Evolutionary conservation across 2,329 filamentous ascomycete genomes (phyloP), one percentile per base, ranked within the genome.

Genomic region (Neoscytalidium dimidiatum): DNA sequence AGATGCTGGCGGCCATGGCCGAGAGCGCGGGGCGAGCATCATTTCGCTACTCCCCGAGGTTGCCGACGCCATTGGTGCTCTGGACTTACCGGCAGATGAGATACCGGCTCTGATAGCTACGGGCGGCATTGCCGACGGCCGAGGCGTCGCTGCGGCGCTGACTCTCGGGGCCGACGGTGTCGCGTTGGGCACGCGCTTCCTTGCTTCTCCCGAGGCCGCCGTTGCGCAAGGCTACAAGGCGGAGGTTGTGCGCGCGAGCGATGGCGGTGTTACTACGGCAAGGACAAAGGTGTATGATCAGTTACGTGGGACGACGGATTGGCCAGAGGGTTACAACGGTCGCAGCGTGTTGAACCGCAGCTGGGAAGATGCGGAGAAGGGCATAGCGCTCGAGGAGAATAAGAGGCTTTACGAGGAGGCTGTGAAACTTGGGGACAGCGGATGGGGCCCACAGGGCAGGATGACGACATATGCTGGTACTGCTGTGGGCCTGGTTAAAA

Each of bases 1-100:
- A 5, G 88, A 90, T 74, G 88, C 87, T 0, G 88, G 87, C 7
- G 88, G 88, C 0, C 88, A 90, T 71, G 87, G 88, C 67, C 83
- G 85, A 49, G 79, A 79, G 0, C 75, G 77, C 23, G 86, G 84
- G 3, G 82, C 84, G 2, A 82, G 86, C 5, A 75, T 90, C 2
- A 73, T 89, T 3, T 79, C 81, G 2, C 74, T 90, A 3, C 73
- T 90, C 41, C 86, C 86, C 0, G 87, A 90, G 75, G 80, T 88
- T 8, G 75, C 74, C 53, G 81, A 82, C 65, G 78, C 83, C 63
- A 67, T 88, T 17, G 56, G 69, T 0, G 74, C 70, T 4, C 73
- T 70, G 26, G 4, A 28, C 13, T 53, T 70, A 1, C 53, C 48
- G 11, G 53, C 56, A 21, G 56, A 56, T n/a, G 23, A 63, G 43